Evolutionary conservation across 306 rosid species (phyloP).

Genomic region (Trifolium fragiferum): DNA sequence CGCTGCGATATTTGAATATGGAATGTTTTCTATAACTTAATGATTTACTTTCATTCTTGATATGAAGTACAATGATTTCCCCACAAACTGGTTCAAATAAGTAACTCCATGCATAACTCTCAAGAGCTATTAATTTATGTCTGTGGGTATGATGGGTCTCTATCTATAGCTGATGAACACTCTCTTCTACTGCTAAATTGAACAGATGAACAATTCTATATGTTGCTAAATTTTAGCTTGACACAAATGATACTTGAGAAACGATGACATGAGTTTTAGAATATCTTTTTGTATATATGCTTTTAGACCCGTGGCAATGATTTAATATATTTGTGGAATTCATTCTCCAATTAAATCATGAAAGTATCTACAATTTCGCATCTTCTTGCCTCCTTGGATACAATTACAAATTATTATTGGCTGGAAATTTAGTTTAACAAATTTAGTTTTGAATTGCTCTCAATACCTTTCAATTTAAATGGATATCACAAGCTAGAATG

Average conservation of each 20-base stretch:
- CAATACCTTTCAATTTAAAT: not conserved
- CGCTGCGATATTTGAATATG: conserved; percentile 3
- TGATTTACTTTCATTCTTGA: conserved; percentile 1
- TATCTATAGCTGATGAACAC: conserved; percentile 12
- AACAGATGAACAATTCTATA: not conserved
- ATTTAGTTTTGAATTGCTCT: conserved; percentile 14
- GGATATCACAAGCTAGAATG: conserved; percentile 17
- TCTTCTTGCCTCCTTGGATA: not conserved
- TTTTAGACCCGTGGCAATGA: conserved; percentile 12
- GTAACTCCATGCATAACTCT: not conserved
- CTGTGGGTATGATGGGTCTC: not conserved
- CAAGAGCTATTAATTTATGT: not conserved
- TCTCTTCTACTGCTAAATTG: conserved; percentile 13
- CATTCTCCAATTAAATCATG: not conserved
- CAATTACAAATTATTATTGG: not conserved
- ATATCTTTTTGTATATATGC: conserved; percentile 15
- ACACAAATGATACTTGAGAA: not conserved
- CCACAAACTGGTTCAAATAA: conserved; percentile 1
- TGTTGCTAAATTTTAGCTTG: conserved; percentile 12
- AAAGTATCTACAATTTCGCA: not conserved
- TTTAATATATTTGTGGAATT: not conserved
- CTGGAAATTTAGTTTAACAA: conserved; percentile 5
- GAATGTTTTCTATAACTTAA: conserved; percentile 8
- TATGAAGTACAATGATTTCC: conserved; percentile 1
- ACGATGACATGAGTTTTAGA: not conserved